Evolutionary conservation across 2,329 filamentous ascomycete species (phyloP).

Genomic region (Sporothrix globosa): DNA sequence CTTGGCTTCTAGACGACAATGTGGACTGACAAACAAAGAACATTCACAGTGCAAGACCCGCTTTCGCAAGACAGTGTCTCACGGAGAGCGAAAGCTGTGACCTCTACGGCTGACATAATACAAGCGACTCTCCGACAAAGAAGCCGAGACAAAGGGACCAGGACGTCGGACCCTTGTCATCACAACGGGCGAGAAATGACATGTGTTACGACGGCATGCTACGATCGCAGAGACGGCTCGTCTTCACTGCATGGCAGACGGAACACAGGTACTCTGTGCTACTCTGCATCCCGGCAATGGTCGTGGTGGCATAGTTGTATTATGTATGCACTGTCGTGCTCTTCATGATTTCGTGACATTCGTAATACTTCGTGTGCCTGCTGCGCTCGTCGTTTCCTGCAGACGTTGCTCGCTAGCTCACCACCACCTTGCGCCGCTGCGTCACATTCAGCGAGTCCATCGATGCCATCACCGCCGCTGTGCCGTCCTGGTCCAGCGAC

Average conservation of each 20-base stretch:
- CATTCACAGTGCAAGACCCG: too few relatives aligned
- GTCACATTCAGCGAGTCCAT: constrained; percentile 24
- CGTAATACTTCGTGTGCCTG: neutral
- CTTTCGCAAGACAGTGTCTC: too few relatives aligned
- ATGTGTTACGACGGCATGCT: neutral
- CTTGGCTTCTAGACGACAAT: too few relatives aligned
- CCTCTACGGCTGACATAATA: too few relatives aligned
- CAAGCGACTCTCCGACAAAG: neutral
- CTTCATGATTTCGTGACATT: neutral
- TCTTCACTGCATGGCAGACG: neutral
- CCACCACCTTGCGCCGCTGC: constrained; percentile 8
- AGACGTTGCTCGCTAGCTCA: constrained; percentile 37
- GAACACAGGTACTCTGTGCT: too few relatives aligned
- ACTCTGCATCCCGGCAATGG: neutral
- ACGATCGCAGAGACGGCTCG: too few relatives aligned
- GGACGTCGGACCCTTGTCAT: too few relatives aligned
- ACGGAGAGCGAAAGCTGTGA: neutral
- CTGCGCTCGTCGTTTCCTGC: too few relatives aligned
- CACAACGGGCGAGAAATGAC: too few relatives aligned
- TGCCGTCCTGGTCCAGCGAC: constrained; percentile 34
- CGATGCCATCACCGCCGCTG: constrained; percentile 30
- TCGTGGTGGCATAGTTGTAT: neutral
- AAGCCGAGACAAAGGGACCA: too few relatives aligned
- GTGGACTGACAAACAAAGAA: too few relatives aligned
- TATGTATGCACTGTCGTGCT: neutral